phyloP scores from a whole-genome alignment of 805 yeast species.

The Lipomyces sp. region DNA sequence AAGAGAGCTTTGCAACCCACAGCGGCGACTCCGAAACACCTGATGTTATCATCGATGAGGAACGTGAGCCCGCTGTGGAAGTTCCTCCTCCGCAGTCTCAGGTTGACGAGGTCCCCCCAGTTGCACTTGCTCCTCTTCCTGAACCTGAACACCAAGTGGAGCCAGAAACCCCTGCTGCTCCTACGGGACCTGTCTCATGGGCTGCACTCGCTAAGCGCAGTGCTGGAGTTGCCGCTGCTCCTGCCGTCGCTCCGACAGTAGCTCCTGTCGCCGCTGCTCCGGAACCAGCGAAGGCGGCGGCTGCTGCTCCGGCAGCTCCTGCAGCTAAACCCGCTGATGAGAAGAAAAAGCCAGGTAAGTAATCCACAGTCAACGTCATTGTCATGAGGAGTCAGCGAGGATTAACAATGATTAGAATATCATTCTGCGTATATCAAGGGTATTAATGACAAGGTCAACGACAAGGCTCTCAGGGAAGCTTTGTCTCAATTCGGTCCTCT shows the following conservation, averaged over 20 bases:
- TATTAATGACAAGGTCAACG: slow-evolving; percentile 42
- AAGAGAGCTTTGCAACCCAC: slow-evolving; percentile 90
- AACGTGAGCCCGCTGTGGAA: slow-evolving; percentile 24
- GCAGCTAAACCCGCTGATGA: slow-evolving; percentile 23
- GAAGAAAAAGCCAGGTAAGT: slow-evolving; percentile 5
- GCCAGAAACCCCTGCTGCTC: slow-evolving; percentile 17
- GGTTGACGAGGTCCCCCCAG: slow-evolving; percentile 32
- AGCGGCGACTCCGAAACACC: slow-evolving; percentile 17
- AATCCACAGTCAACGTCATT: neutral
- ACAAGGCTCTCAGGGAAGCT: slow-evolving; percentile 41
- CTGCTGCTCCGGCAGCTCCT: slow-evolving; percentile 29
- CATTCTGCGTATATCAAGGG: slow-evolving; percentile 48
- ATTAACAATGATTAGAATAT: slow-evolving; percentile 31
- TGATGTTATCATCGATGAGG: slow-evolving; percentile 18
- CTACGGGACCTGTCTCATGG: slow-evolving; percentile 42
- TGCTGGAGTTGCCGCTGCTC: slow-evolving; percentile 34
- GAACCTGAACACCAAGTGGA: slow-evolving; percentile 15
- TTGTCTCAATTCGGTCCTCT: slow-evolving; percentile 44
- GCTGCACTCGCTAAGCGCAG: slow-evolving; percentile 40
- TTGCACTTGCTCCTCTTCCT: slow-evolving; percentile 21
- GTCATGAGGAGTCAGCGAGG: slow-evolving; percentile 1
- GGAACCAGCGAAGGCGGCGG: slow-evolving; percentile 42
- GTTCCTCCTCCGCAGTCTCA: slow-evolving; percentile 23
- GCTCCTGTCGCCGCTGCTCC: slow-evolving; percentile 22
- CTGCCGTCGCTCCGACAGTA: slow-evolving; percentile 32